Percentiles rank a stretch among this genome's conserved stretches.
These are phyloP conservation scores for Trichoderma semiorbis DNA, from an alignment of 2,329 filamentous ascomycete species.

Conservation along the genomic window DNA sequence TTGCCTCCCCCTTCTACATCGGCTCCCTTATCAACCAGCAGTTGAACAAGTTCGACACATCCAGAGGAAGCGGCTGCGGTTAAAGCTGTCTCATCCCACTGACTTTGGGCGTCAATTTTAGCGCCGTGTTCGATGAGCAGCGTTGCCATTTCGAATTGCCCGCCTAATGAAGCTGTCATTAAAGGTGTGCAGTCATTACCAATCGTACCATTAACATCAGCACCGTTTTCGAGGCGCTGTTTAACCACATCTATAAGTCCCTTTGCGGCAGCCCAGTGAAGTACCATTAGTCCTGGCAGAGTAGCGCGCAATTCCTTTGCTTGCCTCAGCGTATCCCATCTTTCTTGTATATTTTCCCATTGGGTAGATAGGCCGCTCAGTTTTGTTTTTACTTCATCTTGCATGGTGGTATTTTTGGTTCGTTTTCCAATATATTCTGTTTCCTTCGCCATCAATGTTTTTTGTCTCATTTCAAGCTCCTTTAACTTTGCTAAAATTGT, in stretches of 20 bases:
- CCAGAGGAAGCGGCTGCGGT: not conserved
- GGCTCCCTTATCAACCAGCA: not conserved
- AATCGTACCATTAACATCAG: not conserved
- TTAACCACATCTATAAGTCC: conserved; percentile 7
- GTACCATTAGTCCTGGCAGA: not conserved
- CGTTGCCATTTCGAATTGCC: not conserved
- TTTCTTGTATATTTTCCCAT: not conserved
- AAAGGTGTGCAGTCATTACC: not conserved
- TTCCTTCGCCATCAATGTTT: not conserved
- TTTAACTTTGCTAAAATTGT: not conserved
- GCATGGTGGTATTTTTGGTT: not conserved
- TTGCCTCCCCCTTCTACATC: not conserved
- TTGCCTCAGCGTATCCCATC: not conserved
- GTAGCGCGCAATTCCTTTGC: accelerated
- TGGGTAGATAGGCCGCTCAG: not conserved
- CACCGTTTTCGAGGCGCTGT: conserved; percentile 4
- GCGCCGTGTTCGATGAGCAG: not conserved
- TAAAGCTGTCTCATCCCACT: not conserved
- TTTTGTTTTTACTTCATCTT: not conserved
- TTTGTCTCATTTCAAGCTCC: not conserved
- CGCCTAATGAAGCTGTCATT: not conserved
- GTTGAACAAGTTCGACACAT: not conserved
- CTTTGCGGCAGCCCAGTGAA: conserved; percentile 8
- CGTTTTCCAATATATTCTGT: not conserved
- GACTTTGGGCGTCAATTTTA: not conserved